These are phyloP conservation scores for Colletotrichum sp. DNA, from an alignment of 2,329 filamentous ascomycete species.

Conservation along the genomic window DNA sequence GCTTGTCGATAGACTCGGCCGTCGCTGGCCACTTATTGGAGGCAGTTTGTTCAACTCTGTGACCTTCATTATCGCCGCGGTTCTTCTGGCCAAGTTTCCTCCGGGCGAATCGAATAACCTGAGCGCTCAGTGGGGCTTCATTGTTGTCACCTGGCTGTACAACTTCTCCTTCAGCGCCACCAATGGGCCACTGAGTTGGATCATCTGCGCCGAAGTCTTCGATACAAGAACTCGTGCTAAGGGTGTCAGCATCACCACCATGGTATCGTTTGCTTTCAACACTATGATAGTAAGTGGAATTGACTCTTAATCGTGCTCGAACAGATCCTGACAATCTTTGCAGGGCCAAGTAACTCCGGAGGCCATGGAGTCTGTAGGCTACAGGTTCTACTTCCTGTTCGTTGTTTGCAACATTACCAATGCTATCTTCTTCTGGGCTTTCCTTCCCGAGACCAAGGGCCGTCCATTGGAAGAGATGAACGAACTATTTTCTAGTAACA, in stretches of 20 bases:
- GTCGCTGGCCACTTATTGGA: constrained; percentile 72
- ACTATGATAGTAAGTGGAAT: constrained; percentile 65
- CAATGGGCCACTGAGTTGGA: constrained; percentile 70
- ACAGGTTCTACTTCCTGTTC: constrained; percentile 8
- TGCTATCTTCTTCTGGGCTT: constrained; percentile 59
- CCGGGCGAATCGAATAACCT: constrained; percentile 49
- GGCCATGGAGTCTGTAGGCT: neutral
- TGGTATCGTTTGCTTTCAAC: constrained; percentile 77
- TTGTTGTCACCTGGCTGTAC: constrained; percentile 75
- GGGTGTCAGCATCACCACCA: constrained; percentile 75
- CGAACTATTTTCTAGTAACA: constrained; percentile 67
- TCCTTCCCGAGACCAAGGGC: constrained; percentile 69
- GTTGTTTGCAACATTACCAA: constrained; percentile 63
- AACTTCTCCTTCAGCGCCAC: constrained; percentile 73
- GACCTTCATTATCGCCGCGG: constrained; percentile 72
- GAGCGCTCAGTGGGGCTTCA: constrained; percentile 67
- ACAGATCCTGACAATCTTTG: neutral
- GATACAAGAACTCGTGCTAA: constrained; percentile 77
- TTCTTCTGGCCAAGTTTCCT: constrained; percentile 60
- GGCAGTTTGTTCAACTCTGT: constrained; percentile 75
- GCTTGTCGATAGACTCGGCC: constrained; percentile 71
- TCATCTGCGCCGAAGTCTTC: constrained; percentile 75
- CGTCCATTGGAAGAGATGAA: constrained; percentile 73
- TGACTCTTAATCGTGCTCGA: constrained; percentile 57
- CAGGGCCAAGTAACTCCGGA: constrained; percentile 1